Conservation (phyloP, 441 rosid genomes). For the Heliophila coronopifolia region DNA sequence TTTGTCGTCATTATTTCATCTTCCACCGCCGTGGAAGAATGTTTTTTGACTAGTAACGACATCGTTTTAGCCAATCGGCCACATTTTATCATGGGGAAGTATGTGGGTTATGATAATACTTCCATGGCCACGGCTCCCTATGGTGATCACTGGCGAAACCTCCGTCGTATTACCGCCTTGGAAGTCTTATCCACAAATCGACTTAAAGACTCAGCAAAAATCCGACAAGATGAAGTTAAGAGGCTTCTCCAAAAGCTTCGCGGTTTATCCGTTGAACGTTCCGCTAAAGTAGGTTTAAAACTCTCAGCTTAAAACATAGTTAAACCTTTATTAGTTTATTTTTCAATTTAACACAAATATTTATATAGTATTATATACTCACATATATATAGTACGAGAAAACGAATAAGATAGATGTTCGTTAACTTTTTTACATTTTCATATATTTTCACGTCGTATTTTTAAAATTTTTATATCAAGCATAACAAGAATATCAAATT, state of each 20-base stretch:
- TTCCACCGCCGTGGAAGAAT: constrained; percentile 38
- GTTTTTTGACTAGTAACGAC: constrained; percentile 38
- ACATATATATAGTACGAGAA: background rate
- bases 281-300: constrained; percentile 19
- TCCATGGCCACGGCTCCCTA: constrained; percentile 25
- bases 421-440: no score
- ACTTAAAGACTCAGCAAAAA: constrained; percentile 24
- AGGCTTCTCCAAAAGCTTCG: constrained; percentile 23
- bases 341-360: background rate
- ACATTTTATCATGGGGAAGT: constrained; percentile 27
- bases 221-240: constrained; percentile 29
- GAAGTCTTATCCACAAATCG: constrained; percentile 24
- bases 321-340: background rate
- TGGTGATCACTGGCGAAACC: constrained; percentile 31
- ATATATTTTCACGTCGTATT: background rate
- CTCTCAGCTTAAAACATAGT: background rate
- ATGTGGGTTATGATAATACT: constrained; percentile 32
- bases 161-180: constrained; percentile 28
- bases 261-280: constrained; percentile 13
- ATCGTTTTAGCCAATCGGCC: constrained; percentile 44
- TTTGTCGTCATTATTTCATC: constrained; percentile 39
- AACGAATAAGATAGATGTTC: no score
- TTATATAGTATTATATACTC: background rate
- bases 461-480: background rate
- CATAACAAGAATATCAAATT: background rate